Base-by-base conservation (phyloP, 192 early-diverging fungal species). In the Geranomyces variabilis region DNA sequence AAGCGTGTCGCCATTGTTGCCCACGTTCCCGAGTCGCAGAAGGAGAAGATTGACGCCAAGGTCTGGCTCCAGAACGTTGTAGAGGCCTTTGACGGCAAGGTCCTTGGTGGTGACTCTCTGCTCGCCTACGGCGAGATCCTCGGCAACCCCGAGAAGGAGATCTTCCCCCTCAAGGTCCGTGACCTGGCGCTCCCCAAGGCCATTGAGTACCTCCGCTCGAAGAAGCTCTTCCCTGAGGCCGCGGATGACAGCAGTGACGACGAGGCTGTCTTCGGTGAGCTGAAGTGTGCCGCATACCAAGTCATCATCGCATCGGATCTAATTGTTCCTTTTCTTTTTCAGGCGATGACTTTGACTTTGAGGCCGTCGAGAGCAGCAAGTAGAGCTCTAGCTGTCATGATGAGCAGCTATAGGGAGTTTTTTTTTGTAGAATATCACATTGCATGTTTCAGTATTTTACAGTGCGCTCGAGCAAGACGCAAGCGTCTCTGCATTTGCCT, bases 101-200 rank as follows among this genome's bases (percentile, higher is more conserved):
- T 61, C 58, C 55, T 70, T 26, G 43, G 29, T 17, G 69, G 69
- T 13, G 69, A 70, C 58, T 36, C 22, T 57, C 57, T 33, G n/a
- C 21, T 70, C 41, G 55, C 69, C 15, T 34, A 56, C 0, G 69
- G 69, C 22, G 69, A 70, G 36, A 70, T 70, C 69, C 69, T 44
- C 17, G 69, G 29, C 69, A 70, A 70, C 69, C 34, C 69, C 41
- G 69, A 59, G 0, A 61, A 59, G 55, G 69, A 57, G 22, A 41
- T 41, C 58, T 70, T 70, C 58, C 62, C 69, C 41, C 59, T 70
- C 57, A 70, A 70, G 69, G 46, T 70, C 41, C 69, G 69, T 45
- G 69, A 70, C 59, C 57, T 61, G 43, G 69, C 69, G 0, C 58
- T 70, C 19, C 29, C 69, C 58, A 70, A 70, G 57, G 31, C 22